phyloP scores from a whole-genome alignment of 345 rosid species.

The Linum lewisii region DNA sequence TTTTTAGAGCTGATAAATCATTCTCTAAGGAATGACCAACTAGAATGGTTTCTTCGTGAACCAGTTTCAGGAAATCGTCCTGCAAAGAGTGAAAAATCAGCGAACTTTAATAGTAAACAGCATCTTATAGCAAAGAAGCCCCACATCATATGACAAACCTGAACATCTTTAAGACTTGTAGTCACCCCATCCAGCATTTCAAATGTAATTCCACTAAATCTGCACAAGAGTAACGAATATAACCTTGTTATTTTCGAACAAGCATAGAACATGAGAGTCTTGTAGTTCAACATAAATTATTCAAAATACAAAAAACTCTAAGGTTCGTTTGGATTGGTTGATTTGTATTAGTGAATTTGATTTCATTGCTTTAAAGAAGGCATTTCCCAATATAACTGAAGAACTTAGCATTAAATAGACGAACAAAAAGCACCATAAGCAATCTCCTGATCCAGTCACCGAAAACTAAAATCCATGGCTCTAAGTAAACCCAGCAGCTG shows the following conservation, averaged over 20 bases:
- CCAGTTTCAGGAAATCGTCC: constrained; percentile 75
- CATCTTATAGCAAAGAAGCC: neutral
- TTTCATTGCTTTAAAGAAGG: no score
- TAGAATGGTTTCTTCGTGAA: constrained; percentile 71
- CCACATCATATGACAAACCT: constrained; percentile 32
- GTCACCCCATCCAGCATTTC: constrained; percentile 73
- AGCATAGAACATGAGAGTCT: no score
- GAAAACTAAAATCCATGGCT: no score
- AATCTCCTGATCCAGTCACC: no score
- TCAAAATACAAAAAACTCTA: no score
- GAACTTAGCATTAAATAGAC: no score
- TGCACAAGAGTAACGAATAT: constrained; percentile 17
- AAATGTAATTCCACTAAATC: constrained; percentile 86
- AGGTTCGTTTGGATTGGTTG: no score
- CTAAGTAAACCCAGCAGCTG: no score
- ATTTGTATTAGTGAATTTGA: no score
- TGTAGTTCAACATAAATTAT: no score
- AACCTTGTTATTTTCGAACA: neutral
- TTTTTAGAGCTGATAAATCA: constrained; percentile 76
- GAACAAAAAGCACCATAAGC: no score
- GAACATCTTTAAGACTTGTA: constrained; percentile 74
- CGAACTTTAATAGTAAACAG: constrained; percentile 1
- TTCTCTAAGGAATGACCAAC: constrained; percentile 94
- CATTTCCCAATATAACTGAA: no score
- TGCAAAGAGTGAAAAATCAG: constrained; percentile 16